Base-by-base conservation (phyloP, 495 filamentous ascomycete genomes). In the Aspergillus bridgeri region DNA sequence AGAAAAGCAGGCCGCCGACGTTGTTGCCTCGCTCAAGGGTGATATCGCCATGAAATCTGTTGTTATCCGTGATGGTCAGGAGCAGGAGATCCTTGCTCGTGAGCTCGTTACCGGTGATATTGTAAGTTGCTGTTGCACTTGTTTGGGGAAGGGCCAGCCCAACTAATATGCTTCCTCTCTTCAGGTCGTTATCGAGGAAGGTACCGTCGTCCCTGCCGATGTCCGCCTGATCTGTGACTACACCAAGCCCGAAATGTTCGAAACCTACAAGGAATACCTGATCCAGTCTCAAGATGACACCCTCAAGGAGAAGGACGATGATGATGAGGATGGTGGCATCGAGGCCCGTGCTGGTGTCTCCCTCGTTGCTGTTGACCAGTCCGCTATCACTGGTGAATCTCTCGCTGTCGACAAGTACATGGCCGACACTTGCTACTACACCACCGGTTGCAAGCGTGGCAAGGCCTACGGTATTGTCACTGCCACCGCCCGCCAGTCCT, bases 1-100 rank as follows among this genome's bases (percentile, higher is more conserved):
- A 71, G 89, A 92, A 72, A 91, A 90, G 76, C 87, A 90, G 75
- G 89, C 89, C 59, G 89, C 87, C 58, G 89, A 92, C 72, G 87
- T 92, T 64, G 89, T 92, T 58, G 87, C 88, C 55, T 83, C 78
- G 57, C 76, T 92, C 44, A 91, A 90, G 76, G 89, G 89, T 78
- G 88, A 91, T 65, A 92, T 92, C 69, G 89, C 89, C 58, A 88
- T 92, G 86, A 86, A 83, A 70, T 83, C 87, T 52, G 75, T 77
- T 63, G 87, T 90, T 65, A 69, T 91, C 59, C 87, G 89, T 63
- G 79, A 90, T 70, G 88, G 89, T 56, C 72, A 78, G 49, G 86
- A 90, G 72, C 74, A 86, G 65, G 82, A 86, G 58, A 89, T 91
- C 70, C 81, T 88, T 59, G 89, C 89, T 60, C 83, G 89, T 74